Evolutionary conservation across 2,329 filamentous ascomycete species (phyloP).

Genomic region (Verticillium nonalfalfae): DNA sequence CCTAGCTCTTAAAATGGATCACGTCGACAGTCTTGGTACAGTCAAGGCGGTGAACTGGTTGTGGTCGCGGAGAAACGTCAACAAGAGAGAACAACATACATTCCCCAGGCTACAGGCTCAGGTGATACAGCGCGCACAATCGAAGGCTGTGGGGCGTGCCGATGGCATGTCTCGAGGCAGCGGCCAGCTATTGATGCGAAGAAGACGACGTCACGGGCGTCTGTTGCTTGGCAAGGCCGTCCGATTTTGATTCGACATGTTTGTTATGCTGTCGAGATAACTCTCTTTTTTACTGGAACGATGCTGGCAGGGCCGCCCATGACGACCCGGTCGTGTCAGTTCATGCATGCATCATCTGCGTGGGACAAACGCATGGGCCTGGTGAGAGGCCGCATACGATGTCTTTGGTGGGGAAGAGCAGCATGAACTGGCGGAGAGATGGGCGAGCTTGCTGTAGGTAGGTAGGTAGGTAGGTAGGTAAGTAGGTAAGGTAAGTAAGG

Average conservation of each 20-base stretch:
- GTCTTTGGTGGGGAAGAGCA: no score
- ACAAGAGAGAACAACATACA: not conserved
- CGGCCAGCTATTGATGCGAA: not conserved
- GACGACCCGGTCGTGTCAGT: not conserved
- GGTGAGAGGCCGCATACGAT: not conserved
- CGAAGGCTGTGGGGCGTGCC: not conserved
- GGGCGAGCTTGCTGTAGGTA: no score
- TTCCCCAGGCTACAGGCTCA: not conserved
- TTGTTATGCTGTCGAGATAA: not conserved
- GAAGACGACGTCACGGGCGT: not conserved
- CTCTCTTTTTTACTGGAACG: not conserved
- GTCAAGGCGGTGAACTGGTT: not conserved
- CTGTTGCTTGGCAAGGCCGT: not conserved
- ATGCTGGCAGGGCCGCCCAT: not conserved
- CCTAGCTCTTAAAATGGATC: not conserved
- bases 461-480: no score
- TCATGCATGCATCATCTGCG: not conserved
- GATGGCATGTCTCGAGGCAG: not conserved
- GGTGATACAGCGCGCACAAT: not conserved
- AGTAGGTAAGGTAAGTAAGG: no score
- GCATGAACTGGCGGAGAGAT: no score
- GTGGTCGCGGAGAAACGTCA: not conserved
- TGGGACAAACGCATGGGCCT: not conserved
- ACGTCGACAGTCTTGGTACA: not conserved
- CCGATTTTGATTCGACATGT: not conserved